Evolutionary conservation across 306 rosid species (phyloP), one percentile per base, ranked within the genome.

Genomic region (Casuarina cunninghamiana): DNA sequence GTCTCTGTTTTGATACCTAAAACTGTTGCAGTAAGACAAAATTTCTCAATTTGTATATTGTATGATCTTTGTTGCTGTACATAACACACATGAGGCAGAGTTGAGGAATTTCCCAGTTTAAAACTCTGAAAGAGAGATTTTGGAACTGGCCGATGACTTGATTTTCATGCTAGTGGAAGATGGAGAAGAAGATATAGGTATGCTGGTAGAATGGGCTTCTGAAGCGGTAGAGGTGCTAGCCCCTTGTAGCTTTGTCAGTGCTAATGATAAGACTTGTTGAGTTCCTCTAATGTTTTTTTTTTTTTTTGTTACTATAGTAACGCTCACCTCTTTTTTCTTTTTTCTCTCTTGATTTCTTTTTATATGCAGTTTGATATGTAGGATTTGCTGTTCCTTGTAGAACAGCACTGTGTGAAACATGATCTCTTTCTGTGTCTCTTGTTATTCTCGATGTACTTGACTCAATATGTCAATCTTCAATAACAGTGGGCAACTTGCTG

Each of bases 21-120:
- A 58, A 67, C 42, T 67, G 71, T 45, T 73, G 55, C 26, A 67
- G 74, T 75, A 79, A 60, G 82, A 81, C 51, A 16, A 53, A n/a
- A 32, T 54, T 79, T 79, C 67, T 54, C 55, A 61, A 53, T 43
- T 4, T 67, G 41, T 43, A 75, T 82, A 69, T 58, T 50, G 80
- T 77, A 69, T 50, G 74, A 51, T 67, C 70, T 77, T 71, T 21
- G 62, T 62, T 76, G 78, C 71, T 85, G 86, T 85, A 88, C 63
- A 83, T 88, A 88, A 77, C 81, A 77, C 60, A 76, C 77, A 62
- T 61, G 81, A 73, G 78, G 48, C 77, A 42, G 38, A 65, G 58
- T 71, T 57, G 42, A 75, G 70, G 81, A 84, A 60, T 77, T 58
- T 51, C 51, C 69, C 75, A 55, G 78, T 78, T 57, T 26, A 54